These are phyloP conservation scores for Tetraselmis striata DNA, from an alignment of 139 green algal species.

Conservation along the genomic window DNA sequence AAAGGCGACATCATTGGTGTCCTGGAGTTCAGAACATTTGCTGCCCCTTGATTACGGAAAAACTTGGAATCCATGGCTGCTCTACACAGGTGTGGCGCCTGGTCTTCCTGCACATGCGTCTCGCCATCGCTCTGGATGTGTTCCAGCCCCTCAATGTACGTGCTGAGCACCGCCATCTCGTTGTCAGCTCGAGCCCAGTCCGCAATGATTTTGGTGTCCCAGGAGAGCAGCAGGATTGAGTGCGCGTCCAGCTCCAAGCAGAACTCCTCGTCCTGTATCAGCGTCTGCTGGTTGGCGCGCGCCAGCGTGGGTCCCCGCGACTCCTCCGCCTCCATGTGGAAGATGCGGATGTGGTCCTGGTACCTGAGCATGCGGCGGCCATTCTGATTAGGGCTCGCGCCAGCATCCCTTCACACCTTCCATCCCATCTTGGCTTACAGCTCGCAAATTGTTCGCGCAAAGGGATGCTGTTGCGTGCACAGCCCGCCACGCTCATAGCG, in stretches of 20 bases:
- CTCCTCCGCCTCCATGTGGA: neutral
- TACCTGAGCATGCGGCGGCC: neutral
- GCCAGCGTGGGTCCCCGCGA: neutral
- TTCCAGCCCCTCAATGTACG: neutral
- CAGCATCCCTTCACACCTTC: no score
- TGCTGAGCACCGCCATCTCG: constrained; percentile 3
- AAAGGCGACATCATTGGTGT: neutral
- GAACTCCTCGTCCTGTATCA: constrained; percentile 1
- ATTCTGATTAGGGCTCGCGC: no score
- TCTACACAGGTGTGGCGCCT: neutral
- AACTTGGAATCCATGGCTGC: neutral
- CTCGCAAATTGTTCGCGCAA: no score
- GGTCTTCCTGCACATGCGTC: neutral
- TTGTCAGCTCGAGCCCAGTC: neutral
- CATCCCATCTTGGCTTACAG: no score
- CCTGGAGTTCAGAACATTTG: neutral
- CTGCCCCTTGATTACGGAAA: neutral
- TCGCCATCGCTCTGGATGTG: neutral
- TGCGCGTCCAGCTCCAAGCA: constrained; percentile 2
- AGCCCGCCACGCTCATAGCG: no score
- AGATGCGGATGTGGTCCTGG: neutral
- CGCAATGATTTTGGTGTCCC: neutral
- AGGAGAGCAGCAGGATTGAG: neutral
- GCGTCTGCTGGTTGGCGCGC: neutral
- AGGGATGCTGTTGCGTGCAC: no score